Conservation (phyloP, 139 green algal species). For the Chlorella ohadii region DNA sequence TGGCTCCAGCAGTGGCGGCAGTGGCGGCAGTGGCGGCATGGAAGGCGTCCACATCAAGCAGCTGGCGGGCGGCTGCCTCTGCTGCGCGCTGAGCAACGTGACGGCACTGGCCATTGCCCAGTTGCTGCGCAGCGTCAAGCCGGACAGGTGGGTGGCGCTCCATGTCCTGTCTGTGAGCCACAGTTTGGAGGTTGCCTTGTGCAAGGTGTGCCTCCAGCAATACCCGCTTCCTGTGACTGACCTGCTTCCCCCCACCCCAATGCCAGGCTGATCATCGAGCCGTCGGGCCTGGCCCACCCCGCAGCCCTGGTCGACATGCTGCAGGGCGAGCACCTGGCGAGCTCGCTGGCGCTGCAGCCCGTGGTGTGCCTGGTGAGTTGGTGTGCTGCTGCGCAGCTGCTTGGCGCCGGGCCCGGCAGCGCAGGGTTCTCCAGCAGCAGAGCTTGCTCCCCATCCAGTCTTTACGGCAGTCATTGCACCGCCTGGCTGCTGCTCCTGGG, state of each 20-base stretch:
- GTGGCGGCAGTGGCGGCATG: too few species aligned
- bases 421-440: too few species aligned
- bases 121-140: conserved; percentile 67
- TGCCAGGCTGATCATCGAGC: conserved; percentile 48
- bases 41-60: conserved; percentile 53
- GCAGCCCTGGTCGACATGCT: conserved; percentile 68
- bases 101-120: conserved; percentile 67
- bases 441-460: too few species aligned
- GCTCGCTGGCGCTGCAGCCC: conserved; percentile 48
- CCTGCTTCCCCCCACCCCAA: too few species aligned
- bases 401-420: too few species aligned
- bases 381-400: too few species aligned
- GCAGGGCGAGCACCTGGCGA: conserved; percentile 52
- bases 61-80: conserved; percentile 79
- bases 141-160: conserved; percentile 60
- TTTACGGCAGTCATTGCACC: too few species aligned
- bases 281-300: conserved; percentile 70
- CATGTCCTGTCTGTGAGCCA: too few species aligned
- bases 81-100: conserved; percentile 67
- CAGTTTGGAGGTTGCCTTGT: too few species aligned
- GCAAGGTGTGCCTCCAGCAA: too few species aligned
- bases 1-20: not conserved
- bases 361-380: conserved; percentile 64
- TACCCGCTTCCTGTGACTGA: too few species aligned
- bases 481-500: too few species aligned